A percentile compares a stretch with the other conserved stretches of the same genome.
phyloP scores from a whole-genome alignment of 176 grass and related monocot species.

The Oryza nivara region DNA sequence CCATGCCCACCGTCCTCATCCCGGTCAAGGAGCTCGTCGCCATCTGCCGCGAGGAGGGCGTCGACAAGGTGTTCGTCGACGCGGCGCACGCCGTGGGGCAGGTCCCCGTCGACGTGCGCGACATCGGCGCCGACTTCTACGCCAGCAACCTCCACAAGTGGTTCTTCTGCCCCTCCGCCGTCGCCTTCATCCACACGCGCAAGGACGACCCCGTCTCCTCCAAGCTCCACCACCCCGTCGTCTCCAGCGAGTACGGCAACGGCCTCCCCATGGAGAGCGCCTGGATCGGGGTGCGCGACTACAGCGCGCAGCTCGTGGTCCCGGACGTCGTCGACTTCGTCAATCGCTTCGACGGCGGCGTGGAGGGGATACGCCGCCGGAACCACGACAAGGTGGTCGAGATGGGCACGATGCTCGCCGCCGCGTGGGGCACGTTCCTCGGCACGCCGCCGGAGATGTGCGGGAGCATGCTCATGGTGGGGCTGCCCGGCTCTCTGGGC shows the following conservation, averaged over 20 bases:
- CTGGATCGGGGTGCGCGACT: constrained; percentile 94
- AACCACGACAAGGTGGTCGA: constrained; percentile 91
- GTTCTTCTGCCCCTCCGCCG: constrained; percentile 91
- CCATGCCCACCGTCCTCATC: constrained; percentile 84
- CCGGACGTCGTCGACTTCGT: constrained; percentile 79
- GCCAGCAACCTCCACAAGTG: constrained; percentile 98
- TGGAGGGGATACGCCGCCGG: constrained; percentile 66
- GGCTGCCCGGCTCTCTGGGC: constrained; percentile 61
- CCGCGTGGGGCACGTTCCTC: constrained; percentile 80
- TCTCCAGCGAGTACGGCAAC: constrained; percentile 87
- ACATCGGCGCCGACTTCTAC: constrained; percentile 94
- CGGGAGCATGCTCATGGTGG: constrained; percentile 96
- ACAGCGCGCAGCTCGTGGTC: constrained; percentile 85
- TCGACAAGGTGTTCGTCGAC: constrained; percentile 86
- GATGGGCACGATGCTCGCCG: constrained; percentile 87
- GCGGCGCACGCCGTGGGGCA: constrained; percentile 75
- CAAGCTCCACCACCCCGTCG: constrained; percentile 91
- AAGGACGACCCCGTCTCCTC: constrained; percentile 40
- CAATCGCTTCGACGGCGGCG: constrained; percentile 79
- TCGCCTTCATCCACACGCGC: constrained; percentile 78
- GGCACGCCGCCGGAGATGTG: constrained; percentile 80
- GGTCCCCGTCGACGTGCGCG: constrained; percentile 57
- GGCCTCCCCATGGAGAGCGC: constrained; percentile 86
- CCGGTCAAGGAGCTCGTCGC: constrained; percentile 73
- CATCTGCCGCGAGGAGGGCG: constrained; percentile 83